Percentiles rank a stretch among this genome's conserved stretches.
Evolutionary conservation across 2,329 filamentous ascomycete species (phyloP).

Genomic region (Ophiostoma triangulosporum): DNA sequence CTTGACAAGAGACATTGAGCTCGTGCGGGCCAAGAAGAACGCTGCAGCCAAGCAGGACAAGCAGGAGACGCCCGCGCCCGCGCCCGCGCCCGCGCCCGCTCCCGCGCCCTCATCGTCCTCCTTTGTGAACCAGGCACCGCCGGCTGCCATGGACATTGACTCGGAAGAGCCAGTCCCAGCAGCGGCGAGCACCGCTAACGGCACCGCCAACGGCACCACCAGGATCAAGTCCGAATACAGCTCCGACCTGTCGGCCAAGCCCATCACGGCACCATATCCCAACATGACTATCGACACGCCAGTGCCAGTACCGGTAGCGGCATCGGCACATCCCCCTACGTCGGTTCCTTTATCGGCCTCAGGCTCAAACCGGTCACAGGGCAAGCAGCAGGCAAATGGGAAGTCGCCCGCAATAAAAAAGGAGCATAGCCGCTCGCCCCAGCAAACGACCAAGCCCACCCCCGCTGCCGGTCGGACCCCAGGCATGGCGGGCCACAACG

Average conservation of each 20-base stretch:
- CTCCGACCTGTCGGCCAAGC: conserved; percentile 16
- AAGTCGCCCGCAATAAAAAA: conserved; percentile 8
- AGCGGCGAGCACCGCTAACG: background rate
- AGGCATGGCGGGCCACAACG: background rate
- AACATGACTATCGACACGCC: conserved; percentile 39
- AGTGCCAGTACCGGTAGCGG: background rate
- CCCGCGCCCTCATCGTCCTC: background rate
- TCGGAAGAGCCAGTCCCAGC: conserved; percentile 6
- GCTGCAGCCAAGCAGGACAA: background rate
- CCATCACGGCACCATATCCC: conserved; percentile 35
- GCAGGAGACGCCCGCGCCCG: background rate
- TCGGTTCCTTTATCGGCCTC: background rate
- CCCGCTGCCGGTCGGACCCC: background rate
- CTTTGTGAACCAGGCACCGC: conserved; percentile 14
- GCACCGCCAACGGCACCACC: conserved; percentile 13
- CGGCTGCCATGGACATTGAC: conserved; percentile 21
- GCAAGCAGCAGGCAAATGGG: background rate
- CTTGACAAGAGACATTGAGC: conserved; percentile 39
- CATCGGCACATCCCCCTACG: background rate
- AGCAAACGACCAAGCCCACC: conserved; percentile 7
- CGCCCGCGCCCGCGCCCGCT: background rate
- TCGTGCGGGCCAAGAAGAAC: conserved; percentile 20
- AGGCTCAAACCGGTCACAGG: background rate
- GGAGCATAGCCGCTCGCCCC: conserved; percentile 16
- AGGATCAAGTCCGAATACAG: conserved; percentile 23